Evolutionary conservation across 2,329 filamentous ascomycete species (phyloP), one percentile per base, ranked within the genome.

Genomic region (Hypomyces perniciosus): DNA sequence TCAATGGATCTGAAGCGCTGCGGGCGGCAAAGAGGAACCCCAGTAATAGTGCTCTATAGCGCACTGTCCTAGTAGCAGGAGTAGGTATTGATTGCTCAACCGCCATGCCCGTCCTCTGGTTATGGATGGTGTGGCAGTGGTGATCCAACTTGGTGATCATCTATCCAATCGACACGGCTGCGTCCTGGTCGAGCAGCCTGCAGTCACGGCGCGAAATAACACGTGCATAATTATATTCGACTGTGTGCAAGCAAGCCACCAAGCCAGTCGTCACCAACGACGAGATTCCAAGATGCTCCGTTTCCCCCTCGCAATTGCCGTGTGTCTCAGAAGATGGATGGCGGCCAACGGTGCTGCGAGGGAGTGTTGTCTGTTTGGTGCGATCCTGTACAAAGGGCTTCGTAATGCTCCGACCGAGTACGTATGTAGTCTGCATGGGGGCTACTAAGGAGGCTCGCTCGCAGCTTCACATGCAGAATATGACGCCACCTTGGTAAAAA

Each of bases 161-260:
- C 6, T 13, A 38, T 38, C 8, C 35, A 38, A 38, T 8, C 9
- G 9, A 38, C 12, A 6, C 12, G 35, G 35, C 35, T 38, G n/a
- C 35, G 20, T 38, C 20, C 35, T 38, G 33, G 31, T 42, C 48
- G 13, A 28, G 48, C 49, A 43, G 44, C 50, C 37, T 44, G 50
- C 41, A 44, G 28, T 52, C 34, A 42, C 40, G 37, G 41, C 35
- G 39, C 39, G 26, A 42, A 35, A 12, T 4, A 35, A 35, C 4
- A 35, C 33, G 44, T 51, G 49, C 49, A 51, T 51, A 51, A 20
- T 47, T 43, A 43, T 38, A 37, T 44, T 39, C 42, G 45, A 38
- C 43, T 38, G 50, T 41, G 48, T 52, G 46, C 50, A 45, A 7
- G 40, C 44, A 52, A 48, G 40, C 45, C 20, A 20, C 20, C 20